Evolutionary conservation across 148 eudicot species (phyloP).

Genomic region (Polygonum aviculare): DNA sequence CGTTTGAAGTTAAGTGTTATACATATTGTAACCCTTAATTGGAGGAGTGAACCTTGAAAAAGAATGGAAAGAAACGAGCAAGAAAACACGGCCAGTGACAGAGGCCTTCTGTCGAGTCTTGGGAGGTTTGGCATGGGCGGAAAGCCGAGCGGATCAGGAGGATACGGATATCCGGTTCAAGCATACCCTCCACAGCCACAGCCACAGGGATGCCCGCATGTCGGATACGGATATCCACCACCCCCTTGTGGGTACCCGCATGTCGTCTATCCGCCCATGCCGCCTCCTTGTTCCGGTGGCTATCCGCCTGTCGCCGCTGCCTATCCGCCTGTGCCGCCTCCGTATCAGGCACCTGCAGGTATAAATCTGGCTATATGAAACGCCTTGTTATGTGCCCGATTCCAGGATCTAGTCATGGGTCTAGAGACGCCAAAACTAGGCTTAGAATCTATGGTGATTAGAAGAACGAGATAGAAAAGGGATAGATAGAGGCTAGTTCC

Average conservation of each 20-base stretch:
- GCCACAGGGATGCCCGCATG: not conserved
- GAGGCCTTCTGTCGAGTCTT: not conserved
- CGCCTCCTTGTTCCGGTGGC: not conserved
- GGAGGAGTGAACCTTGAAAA: not conserved
- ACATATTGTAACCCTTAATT: not conserved
- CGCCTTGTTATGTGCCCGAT: no score
- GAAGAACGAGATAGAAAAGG: no score
- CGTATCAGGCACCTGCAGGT: not conserved
- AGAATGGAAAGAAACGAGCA: not conserved
- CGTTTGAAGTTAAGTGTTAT: not conserved
- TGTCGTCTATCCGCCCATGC: not conserved
- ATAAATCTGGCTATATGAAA: no score
- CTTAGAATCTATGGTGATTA: no score
- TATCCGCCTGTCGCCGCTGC: not conserved
- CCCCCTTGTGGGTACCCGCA: not conserved
- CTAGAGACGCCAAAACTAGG: no score
- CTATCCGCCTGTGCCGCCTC: not conserved
- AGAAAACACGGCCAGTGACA: not conserved
- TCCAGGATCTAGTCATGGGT: no score
- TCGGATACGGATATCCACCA: not conserved
- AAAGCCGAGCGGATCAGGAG: not conserved
- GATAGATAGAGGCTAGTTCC: no score
- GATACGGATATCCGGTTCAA: not conserved
- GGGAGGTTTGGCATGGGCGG: constrained; percentile 7
- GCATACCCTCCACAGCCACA: not conserved